Base-by-base conservation (phyloP, 768 basidiomycete species). In the Termitomyces heimii region DNA sequence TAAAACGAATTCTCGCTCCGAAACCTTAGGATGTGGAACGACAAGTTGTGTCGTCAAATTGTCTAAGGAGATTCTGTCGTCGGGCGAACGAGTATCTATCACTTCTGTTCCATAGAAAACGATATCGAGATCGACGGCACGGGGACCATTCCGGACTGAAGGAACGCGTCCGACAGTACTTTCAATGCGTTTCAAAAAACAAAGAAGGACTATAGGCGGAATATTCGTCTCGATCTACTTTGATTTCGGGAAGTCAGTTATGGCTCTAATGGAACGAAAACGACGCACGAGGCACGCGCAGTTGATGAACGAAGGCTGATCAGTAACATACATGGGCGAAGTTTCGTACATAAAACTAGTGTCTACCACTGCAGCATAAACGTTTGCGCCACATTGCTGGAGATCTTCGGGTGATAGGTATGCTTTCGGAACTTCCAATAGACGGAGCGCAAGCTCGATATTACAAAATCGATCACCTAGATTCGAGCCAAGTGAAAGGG, bases 321-420 rank as follows among this genome's bases (percentile, higher is more conserved):
- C 88, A 12, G 82, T 82, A 43, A 96, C 88, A 68, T 99, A 98
- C 97, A 99, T 98, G 0, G 97, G 92, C 12, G 86, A 78, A 20
- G 89, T 94, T 71, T 98, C 89, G 67, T 98, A 98, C 74, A 98
- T 67, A 71, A 94, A 91, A 66, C 92, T 94, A 1, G 92, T 94
- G 63, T 91, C 79, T 22, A 85, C 70, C 29, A 96, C 75, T 16
- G 65, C 66, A 2, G 78, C 68, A 28, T 62, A 62, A 0, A 68
- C 69, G 32, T 69, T 59, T 20, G 53, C 45, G 10, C 45, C 53
- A 39, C 52, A 57, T 53, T 61, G 51, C 40, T 53, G 57, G 10
- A 57, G 51, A 22, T 63, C 57, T 5, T 60, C 62, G 14, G 58
- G 42, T 9, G 61, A 57, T 13, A 76, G 45, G 12, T 75, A 56